These are phyloP conservation scores for Mycena pura DNA, from an alignment of 768 basidiomycete species.

Conservation along the genomic window DNA sequence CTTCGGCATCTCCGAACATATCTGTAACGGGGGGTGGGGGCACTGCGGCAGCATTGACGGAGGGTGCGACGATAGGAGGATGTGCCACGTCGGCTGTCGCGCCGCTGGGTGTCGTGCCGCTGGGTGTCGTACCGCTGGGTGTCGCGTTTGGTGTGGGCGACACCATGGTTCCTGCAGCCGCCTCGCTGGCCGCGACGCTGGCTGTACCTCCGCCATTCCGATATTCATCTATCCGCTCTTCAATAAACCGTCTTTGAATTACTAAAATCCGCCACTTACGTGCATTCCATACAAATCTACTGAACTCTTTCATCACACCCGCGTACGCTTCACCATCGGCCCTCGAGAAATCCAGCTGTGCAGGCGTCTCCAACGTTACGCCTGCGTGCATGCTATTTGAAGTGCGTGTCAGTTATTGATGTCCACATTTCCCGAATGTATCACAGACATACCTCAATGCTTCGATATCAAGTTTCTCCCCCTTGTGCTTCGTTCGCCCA, in stretches of 20 bases:
- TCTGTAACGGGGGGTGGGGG: too few relatives aligned
- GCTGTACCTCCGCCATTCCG: not conserved
- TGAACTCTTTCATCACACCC: not conserved
- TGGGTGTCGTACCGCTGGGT: too few relatives aligned
- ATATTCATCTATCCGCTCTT: not conserved
- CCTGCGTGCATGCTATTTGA: not conserved
- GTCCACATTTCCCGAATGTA: too few relatives aligned
- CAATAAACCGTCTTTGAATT: not conserved
- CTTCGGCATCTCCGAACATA: too few relatives aligned
- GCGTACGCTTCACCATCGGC: not conserved
- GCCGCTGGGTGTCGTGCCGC: too few relatives aligned
- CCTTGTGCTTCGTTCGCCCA: not conserved
- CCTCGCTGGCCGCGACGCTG: not conserved
- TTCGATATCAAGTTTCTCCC: not conserved
- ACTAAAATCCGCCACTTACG: not conserved
- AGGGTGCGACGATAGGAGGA: too few relatives aligned
- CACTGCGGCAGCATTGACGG: too few relatives aligned
- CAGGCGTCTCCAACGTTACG: not conserved
- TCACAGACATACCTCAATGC: not conserved
- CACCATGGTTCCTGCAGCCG: too few relatives aligned
- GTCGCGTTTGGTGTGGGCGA: too few relatives aligned
- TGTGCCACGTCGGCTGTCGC: too few relatives aligned
- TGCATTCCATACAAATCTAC: not conserved
- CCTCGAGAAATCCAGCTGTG: not conserved
- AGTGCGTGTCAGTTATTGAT: too few relatives aligned